These are phyloP conservation scores for Aegilops speltoides DNA, from an alignment of 176 grass and related monocot genomes.

Conservation along the genomic window DNA sequence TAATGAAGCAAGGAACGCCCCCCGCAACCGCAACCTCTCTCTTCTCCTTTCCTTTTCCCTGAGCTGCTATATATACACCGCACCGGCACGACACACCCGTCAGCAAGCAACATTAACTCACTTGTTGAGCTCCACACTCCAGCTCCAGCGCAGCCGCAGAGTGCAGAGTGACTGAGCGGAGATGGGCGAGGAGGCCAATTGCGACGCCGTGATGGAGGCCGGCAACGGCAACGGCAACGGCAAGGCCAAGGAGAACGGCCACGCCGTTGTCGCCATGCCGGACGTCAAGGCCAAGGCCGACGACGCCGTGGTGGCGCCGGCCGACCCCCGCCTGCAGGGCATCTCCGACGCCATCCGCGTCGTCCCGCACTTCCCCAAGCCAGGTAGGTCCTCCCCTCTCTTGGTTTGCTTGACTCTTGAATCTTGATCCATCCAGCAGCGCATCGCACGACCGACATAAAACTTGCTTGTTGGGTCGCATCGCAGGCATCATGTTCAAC, in stretches of 20 bases:
- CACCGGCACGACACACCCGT: constrained; percentile 23
- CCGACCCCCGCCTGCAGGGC: constrained; percentile 70
- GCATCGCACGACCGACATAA: background rate
- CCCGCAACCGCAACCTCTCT: background rate
- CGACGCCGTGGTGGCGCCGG: background rate
- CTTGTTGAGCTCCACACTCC: background rate
- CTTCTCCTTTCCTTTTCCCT: background rate
- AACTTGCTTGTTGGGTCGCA: background rate
- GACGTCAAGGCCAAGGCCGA: background rate
- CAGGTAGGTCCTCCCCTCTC: constrained; percentile 47
- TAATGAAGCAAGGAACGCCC: background rate
- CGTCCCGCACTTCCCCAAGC: constrained; percentile 91
- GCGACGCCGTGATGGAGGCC: constrained; percentile 37
- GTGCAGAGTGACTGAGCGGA: too few relatives aligned
- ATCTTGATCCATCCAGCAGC: background rate
- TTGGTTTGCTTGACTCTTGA: background rate
- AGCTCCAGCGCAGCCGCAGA: background rate
- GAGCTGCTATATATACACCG: constrained; percentile 42
- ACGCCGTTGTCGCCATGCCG: background rate
- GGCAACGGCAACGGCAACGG: constrained; percentile 28
- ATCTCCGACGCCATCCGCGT: constrained; percentile 87
- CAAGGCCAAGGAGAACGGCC: background rate
- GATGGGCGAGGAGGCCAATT: constrained; percentile 51
- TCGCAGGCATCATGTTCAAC: constrained; percentile 97
- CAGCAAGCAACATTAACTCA: constrained; percentile 40